phyloP scores from a whole-genome alignment of 805 yeast genomes.

The Barnettozyma wickerhamii region DNA sequence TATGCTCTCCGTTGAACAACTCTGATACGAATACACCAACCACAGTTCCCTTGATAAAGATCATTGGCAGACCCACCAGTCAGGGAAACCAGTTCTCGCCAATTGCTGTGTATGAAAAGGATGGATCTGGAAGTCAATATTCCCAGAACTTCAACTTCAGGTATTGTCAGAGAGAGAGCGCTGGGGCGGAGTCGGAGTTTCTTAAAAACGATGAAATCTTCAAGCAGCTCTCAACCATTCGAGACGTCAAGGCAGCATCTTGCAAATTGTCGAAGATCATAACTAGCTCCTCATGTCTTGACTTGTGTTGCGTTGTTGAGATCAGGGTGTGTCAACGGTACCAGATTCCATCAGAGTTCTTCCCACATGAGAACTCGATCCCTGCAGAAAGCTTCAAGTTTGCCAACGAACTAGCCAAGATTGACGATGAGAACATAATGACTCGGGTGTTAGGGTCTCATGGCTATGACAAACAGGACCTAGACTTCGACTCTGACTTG shows the following conservation, averaged over 20 bases:
- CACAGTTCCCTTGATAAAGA: slow-evolving; percentile 16
- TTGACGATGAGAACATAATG: slow-evolving; percentile 37
- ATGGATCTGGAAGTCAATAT: slow-evolving; percentile 63
- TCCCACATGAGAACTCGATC: slow-evolving; percentile 41
- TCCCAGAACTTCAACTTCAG: slow-evolving; percentile 43
- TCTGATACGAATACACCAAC: background rate
- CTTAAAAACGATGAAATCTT: slow-evolving; percentile 32
- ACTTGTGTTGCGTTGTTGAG: slow-evolving; percentile 48
- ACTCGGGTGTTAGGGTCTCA: slow-evolving; percentile 43
- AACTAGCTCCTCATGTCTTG: slow-evolving; percentile 30
- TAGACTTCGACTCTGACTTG: slow-evolving; percentile 31
- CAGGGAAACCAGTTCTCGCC: slow-evolving; percentile 29
- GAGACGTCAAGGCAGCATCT: slow-evolving; percentile 44
- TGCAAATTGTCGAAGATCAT: slow-evolving; percentile 34
- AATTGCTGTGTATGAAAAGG: slow-evolving; percentile 49
- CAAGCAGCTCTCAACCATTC: slow-evolving; percentile 31
- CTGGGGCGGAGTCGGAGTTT: slow-evolving; percentile 19
- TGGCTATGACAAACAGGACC: slow-evolving; percentile 24
- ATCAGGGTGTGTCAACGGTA: slow-evolving; percentile 45
- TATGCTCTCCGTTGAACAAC: slow-evolving; percentile 31
- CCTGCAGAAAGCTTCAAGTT: slow-evolving; percentile 40
- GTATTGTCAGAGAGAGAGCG: slow-evolving; percentile 30
- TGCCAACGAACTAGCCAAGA: slow-evolving; percentile 33
- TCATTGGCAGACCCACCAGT: slow-evolving; percentile 57
- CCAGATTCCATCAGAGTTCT: slow-evolving; percentile 36